Evolutionary conservation across 345 rosid genomes (phyloP).

Genomic region (Populus davidiana): DNA sequence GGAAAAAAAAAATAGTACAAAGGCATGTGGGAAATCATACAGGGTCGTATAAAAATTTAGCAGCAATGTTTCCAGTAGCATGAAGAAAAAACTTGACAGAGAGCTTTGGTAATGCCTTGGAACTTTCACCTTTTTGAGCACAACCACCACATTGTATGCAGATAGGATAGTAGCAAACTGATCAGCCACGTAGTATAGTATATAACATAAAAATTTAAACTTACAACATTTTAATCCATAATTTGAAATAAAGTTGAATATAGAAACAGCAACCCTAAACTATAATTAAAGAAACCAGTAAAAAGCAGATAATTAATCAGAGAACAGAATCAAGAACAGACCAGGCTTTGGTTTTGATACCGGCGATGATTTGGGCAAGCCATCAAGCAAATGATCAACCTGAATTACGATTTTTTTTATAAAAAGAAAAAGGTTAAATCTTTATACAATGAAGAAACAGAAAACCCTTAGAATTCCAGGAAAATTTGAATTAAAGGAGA

Average conservation of each 20-base stretch:
- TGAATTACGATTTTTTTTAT: conserved; percentile 11
- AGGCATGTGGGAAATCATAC: conserved; percentile 25
- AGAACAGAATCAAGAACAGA: conserved; percentile 23
- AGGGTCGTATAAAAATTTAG: conserved; percentile 63
- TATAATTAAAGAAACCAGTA: neutral
- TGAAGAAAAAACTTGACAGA: conserved; percentile 67
- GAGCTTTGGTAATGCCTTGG: conserved; percentile 42
- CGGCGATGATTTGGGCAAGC: conserved; percentile 21
- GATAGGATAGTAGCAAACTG: neutral
- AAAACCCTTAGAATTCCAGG: neutral
- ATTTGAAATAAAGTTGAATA: neutral
- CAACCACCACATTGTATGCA: neutral
- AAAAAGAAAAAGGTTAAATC: neutral
- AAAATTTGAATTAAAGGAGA: neutral
- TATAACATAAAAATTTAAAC: neutral
- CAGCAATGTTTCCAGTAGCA: conserved; percentile 67
- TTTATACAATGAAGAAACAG: neutral
- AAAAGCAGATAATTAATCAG: neutral
- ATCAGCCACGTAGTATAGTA: neutral
- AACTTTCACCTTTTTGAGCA: conserved; percentile 32
- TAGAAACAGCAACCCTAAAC: neutral
- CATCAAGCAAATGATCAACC: conserved; percentile 36
- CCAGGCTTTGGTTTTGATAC: conserved; percentile 39
- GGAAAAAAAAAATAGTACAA: neutral
- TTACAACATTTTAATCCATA: neutral